phyloP scores from a whole-genome alignment of 768 basidiomycete species.

The Tylopilus sp. region DNA sequence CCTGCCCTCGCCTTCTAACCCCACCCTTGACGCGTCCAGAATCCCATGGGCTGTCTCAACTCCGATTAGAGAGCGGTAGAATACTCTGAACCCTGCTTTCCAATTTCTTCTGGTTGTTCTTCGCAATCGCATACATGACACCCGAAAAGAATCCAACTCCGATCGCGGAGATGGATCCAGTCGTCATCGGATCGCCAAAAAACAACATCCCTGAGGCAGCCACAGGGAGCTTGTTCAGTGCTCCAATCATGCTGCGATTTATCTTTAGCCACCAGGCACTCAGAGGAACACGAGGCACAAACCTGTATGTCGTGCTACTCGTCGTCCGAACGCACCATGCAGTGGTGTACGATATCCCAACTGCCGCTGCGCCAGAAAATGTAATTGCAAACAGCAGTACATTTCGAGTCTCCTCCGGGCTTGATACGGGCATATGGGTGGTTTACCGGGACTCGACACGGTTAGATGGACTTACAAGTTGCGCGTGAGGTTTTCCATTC shows the following conservation, averaged over 20 bases:
- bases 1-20: not conserved
- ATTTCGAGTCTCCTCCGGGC: conserved; percentile 77
- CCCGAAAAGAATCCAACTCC: conserved; percentile 89
- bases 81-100: conserved; percentile 59
- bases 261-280: conserved; percentile 6
- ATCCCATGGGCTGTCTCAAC: conserved; percentile 22
- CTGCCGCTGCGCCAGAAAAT: conserved; percentile 96
- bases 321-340: conserved; percentile 98
- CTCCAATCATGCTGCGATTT: conserved; percentile 83
- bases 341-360: conserved; percentile 96
- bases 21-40: not conserved
- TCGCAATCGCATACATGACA: conserved; percentile 88
- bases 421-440: conserved; percentile 30
- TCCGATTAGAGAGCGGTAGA: conserved; percentile 62
- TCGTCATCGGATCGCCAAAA: conserved; percentile 86
- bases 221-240: conserved; percentile 95
- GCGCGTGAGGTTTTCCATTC: conserved; percentile 61
- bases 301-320: conserved; percentile 98
- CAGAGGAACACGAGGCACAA: conserved; percentile 13
- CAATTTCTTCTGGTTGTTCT: conserved; percentile 85
- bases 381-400: conserved; percentile 84
- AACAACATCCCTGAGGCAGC: conserved; percentile 99
- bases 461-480: conserved; percentile 79
- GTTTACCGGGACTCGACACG: not conserved
- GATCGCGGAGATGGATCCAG: conserved; percentile 87